Base-by-base conservation (phyloP, 768 basidiomycete species). In the Trichaptum fuscoviolaceum region DNA sequence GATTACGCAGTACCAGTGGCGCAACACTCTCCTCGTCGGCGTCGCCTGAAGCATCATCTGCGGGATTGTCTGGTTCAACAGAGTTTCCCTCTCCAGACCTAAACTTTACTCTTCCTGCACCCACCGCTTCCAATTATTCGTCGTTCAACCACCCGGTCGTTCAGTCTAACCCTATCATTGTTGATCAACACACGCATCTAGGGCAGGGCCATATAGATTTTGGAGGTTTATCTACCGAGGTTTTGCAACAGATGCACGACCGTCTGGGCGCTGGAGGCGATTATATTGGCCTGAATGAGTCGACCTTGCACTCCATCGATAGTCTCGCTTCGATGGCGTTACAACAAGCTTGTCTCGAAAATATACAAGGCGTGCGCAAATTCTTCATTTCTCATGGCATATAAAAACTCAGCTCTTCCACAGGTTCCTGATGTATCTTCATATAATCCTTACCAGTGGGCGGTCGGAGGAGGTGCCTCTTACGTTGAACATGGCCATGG, bases 41-140 rank as follows among this genome's bases (percentile, higher is more conserved):
- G 36, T 25, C 24, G 30, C 42, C 63, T 25, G 25, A 34, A 18
- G 24, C 35, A 35, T 25, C 35, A 10, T 30, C 63, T 34, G 24
- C 17, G 10, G 42, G 52, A 42, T 57, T 58, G 18, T 64, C 7
- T 35, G 35, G 27, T 52, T 64, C 62, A 26, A 20, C 34, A 34
- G 42, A 64, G 24, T 64, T 57, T 34, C 66, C 66, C 9, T 34
- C 62, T n/a, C 34, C 25, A 57, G 34, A 25, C 35, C 15, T 59
- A 64, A 62, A 27, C 57, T 57, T 52, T 27, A 35, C 34, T 63
- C 58, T 27, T 42, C 61, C 42, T 20, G 12, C 42, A 52, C 20
- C 3, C 3, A 52, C 42, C 20, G 20, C 15, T 3, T 20, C 42
- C 42, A 4, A 5, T 15, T 52, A 52, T 52, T 52, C 42, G 42